phyloP scores from a whole-genome alignment of 805 yeast species.

The Phaffomyces thermotolerans region DNA sequence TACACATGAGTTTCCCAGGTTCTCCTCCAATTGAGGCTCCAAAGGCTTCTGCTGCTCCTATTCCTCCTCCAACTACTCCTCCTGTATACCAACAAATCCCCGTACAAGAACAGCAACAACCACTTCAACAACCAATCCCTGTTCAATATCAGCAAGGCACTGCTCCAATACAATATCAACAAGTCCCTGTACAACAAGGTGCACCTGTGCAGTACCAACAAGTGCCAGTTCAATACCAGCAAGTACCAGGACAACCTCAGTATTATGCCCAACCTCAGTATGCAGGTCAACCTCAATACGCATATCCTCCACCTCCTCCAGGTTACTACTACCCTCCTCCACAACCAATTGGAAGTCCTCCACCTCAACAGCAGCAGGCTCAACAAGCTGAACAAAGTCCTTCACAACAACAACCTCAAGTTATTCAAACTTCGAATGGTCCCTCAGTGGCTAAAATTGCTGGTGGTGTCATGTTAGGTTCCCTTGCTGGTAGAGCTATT shows the following conservation, averaged over 20 bases:
- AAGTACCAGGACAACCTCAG: not conserved
- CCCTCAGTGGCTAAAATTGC: constrained; percentile 4
- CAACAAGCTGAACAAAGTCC: not conserved
- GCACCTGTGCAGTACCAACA: constrained; percentile 1
- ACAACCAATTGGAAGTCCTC: not conserved
- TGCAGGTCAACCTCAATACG: not conserved
- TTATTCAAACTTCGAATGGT: not conserved
- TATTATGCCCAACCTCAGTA: not conserved
- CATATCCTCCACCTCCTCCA: not conserved
- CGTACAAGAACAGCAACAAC: no score
- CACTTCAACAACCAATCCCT: not conserved
- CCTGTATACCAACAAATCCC: no score
- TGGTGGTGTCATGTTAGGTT: constrained; percentile 5
- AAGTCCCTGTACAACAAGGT: not conserved
- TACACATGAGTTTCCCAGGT: not conserved
- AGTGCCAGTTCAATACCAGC: not conserved
- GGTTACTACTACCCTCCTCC: not conserved
- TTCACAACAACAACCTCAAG: constrained; percentile 1
- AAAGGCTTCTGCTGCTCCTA: no score
- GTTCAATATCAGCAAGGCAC: not conserved
- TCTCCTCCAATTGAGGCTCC: no score
- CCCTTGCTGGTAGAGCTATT: not conserved
- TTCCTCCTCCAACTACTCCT: no score
- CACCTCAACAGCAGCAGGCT: not conserved
- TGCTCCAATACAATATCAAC: not conserved